phyloP scores from a whole-genome alignment of 2,329 filamentous ascomycete genomes.

The Claviceps sp. region DNA sequence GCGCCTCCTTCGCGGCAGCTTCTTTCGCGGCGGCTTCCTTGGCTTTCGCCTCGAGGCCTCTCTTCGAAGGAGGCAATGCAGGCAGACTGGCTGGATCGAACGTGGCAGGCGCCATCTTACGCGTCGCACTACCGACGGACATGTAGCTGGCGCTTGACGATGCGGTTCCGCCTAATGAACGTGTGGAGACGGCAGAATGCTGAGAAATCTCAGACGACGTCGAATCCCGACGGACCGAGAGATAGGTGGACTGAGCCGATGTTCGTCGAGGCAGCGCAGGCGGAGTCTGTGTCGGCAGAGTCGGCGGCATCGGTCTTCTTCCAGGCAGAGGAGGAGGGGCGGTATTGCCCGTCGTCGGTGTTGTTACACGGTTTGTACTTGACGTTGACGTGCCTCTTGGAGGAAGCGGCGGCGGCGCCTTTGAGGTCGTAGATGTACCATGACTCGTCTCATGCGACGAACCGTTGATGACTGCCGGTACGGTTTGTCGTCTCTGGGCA shows the following conservation, averaged over 20 bases:
- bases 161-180: constrained; percentile 32
- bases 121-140: constrained; percentile 27
- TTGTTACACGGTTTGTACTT: constrained; percentile 2
- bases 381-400: constrained; percentile 15
- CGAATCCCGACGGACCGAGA: constrained; percentile 37
- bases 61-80: constrained; percentile 39
- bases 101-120: constrained; percentile 39
- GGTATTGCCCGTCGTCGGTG: constrained; percentile 9
- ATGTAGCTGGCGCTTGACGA: constrained; percentile 36
- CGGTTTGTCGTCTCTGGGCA: constrained; percentile 22
- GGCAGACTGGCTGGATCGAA: constrained; percentile 45
- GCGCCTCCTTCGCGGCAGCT: neutral
- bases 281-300: constrained; percentile 25
- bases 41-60: constrained; percentile 37
- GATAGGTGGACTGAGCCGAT: constrained; percentile 25
- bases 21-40: constrained; percentile 13
- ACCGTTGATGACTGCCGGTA: constrained; percentile 12
- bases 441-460: constrained; percentile 19
- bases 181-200: constrained; percentile 37
- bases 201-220: constrained; percentile 44
- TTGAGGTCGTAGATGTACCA: constrained; percentile 25
- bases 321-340: constrained; percentile 21
- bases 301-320: constrained; percentile 15
- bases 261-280: constrained; percentile 37
- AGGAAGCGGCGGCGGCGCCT: constrained; percentile 23